These are phyloP conservation scores for Trichosporon coremiiforme DNA, from an alignment of 1,284 basidiomycete species.

Conservation along the genomic window DNA sequence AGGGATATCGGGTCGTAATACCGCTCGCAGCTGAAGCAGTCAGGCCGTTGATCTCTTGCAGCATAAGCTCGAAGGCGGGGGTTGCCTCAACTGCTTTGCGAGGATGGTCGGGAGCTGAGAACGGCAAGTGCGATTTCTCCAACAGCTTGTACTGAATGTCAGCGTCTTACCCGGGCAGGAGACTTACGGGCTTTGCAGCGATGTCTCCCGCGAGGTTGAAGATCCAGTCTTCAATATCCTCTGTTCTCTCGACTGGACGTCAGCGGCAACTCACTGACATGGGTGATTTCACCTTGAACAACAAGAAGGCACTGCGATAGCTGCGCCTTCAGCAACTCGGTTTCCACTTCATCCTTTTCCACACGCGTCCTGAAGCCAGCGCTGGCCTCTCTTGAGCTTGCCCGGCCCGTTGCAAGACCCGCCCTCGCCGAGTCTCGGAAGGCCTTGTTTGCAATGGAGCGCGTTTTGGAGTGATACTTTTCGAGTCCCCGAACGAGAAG, in stretches of 20 bases:
- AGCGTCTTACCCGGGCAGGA: not conserved
- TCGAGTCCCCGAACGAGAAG: conserved; percentile 52
- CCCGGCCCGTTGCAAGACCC: conserved; percentile 25
- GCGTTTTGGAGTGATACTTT: conserved; percentile 48
- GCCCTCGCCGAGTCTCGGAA: conserved; percentile 47
- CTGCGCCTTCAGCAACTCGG: conserved; percentile 49
- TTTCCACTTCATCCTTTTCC: conserved; percentile 47
- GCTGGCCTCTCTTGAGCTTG: not conserved
- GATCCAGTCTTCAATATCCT: conserved; percentile 55
- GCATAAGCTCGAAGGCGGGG: conserved; percentile 51
- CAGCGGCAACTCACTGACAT: not conserved
- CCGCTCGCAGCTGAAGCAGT: conserved; percentile 49
- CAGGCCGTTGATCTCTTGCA: conserved; percentile 54
- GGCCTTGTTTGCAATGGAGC: conserved; percentile 39
- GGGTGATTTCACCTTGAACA: conserved; percentile 42
- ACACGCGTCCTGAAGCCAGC: conserved; percentile 23
- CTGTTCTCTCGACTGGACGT: conserved; percentile 51
- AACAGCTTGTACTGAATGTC: conserved; percentile 47
- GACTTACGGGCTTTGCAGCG: conserved; percentile 52
- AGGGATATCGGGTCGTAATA: conserved; percentile 41
- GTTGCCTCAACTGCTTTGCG: conserved; percentile 33
- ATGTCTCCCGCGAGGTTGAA: conserved; percentile 54
- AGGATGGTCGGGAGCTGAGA: conserved; percentile 44
- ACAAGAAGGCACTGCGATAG: conserved; percentile 47
- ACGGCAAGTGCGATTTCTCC: conserved; percentile 54